Evolutionary conservation across 192 early-diverging fungal genomes (phyloP).

Genomic region (Allomyces arbusculus): DNA sequence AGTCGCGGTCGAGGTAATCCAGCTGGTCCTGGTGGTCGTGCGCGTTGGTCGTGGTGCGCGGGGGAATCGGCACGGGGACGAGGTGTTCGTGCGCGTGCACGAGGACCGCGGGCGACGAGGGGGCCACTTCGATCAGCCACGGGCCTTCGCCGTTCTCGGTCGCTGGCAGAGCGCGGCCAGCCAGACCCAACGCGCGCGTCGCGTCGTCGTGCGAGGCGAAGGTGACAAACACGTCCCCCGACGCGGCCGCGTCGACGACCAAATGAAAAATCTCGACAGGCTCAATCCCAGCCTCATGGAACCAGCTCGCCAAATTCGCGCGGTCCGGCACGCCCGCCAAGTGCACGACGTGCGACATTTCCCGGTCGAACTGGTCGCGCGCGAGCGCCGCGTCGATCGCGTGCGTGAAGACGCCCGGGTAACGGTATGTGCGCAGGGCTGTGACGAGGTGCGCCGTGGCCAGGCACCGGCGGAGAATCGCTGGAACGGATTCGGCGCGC

Average conservation of each 20-base stretch:
- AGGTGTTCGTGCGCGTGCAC: slow-evolving; percentile 31
- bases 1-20: background rate
- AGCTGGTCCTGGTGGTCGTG: background rate
- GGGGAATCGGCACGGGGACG: slow-evolving; percentile 30
- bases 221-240: slow-evolving; percentile 39
- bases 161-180: slow-evolving; percentile 35
- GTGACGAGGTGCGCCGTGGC: slow-evolving; percentile 37
- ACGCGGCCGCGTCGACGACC: slow-evolving; percentile 31
- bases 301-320: slow-evolving; percentile 5
- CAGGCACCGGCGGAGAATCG: slow-evolving; percentile 15
- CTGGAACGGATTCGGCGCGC: background rate
- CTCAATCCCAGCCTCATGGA: too few relatives aligned
- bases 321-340: slow-evolving; percentile 38
- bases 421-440: slow-evolving; percentile 22
- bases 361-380: slow-evolving; percentile 38
- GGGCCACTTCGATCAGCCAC: slow-evolving; percentile 36
- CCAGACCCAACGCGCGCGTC: slow-evolving; percentile 30
- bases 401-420: slow-evolving; percentile 31
- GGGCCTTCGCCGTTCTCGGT: background rate
- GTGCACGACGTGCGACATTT: slow-evolving; percentile 38
- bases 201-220: slow-evolving; percentile 48
- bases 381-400: slow-evolving; percentile 43
- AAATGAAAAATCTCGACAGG: slow-evolving; percentile 7
- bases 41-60: background rate
- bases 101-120: slow-evolving; percentile 34